Evolutionary conservation across 129 eudicot genomes (phyloP).

Genomic region (Escallonia rubra): DNA sequence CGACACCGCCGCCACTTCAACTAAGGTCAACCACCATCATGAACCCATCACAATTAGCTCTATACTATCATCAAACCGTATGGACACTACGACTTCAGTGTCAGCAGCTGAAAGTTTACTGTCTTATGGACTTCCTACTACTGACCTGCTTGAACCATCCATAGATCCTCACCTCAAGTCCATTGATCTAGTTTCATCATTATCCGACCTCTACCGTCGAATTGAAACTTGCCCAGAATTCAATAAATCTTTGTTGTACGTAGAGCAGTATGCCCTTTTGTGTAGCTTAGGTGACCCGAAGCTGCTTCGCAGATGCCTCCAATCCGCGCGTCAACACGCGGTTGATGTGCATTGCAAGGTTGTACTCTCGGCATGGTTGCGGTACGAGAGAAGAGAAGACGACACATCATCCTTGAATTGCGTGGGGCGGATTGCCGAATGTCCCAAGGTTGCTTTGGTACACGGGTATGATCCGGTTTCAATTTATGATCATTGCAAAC

Average conservation of each 20-base stretch:
- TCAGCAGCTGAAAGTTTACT: conserved; percentile 20
- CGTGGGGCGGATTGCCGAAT: conserved; percentile 55
- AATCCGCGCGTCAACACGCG: conserved; percentile 56
- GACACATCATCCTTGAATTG: conserved; percentile 52
- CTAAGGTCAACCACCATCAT: neutral
- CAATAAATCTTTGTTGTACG: conserved; percentile 23
- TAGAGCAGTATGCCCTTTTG: conserved; percentile 51
- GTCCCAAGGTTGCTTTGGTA: conserved; percentile 53
- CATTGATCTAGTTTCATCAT: conserved; percentile 39
- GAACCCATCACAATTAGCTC: conserved; percentile 32
- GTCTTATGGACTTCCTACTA: conserved; percentile 45
- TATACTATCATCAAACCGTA: conserved; percentile 25
- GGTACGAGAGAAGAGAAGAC: conserved; percentile 69
- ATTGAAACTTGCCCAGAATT: conserved; percentile 11
- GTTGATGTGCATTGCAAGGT: conserved; percentile 48
- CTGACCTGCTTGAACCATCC: conserved; percentile 38
- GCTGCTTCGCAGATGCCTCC: conserved; percentile 52
- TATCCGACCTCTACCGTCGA: conserved; percentile 35
- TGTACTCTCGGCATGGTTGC: conserved; percentile 57
- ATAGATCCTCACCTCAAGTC: conserved; percentile 32
- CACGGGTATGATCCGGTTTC: conserved; percentile 31
- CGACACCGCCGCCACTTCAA: conserved; percentile 1
- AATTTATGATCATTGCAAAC: conserved; percentile 43
- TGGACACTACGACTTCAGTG: conserved; percentile 13
- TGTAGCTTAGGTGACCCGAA: conserved; percentile 54